Percentiles rank a stretch among this genome's conserved stretches.
These are phyloP conservation scores for Ceriops tagal DNA, from an alignment of 345 rosid species.

Conservation along the genomic window DNA sequence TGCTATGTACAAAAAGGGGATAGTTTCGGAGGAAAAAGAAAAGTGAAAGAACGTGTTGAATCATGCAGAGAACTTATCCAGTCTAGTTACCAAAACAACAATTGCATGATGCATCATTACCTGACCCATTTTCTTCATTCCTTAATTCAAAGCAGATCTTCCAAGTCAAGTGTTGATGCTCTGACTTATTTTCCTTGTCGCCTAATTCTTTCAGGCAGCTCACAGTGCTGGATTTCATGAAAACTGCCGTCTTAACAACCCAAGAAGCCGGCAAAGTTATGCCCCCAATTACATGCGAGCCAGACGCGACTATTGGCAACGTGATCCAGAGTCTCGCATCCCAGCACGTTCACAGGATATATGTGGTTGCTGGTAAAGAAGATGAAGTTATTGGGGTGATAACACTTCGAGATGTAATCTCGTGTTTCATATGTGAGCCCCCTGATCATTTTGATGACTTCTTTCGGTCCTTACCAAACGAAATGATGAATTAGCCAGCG, in stretches of 20 bases:
- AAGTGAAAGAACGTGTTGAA: neutral
- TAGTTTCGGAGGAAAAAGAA: neutral
- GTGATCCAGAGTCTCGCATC: conserved; percentile 71
- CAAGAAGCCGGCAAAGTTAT: conserved; percentile 40
- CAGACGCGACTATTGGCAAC: conserved; percentile 55
- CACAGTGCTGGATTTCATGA: conserved; percentile 56
- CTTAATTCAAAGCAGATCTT: neutral
- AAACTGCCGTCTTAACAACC: conserved; percentile 39
- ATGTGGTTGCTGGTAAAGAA: conserved; percentile 46
- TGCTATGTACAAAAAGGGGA: neutral
- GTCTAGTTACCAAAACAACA: too few species aligned
- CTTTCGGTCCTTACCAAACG: conserved; percentile 56
- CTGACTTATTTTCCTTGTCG: neutral
- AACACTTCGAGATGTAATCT: conserved; percentile 82
- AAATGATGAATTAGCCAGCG: conserved; percentile 45
- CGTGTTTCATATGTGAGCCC: conserved; percentile 83
- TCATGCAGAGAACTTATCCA: neutral
- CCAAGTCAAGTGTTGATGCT: neutral
- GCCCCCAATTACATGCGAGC: conserved; percentile 61
- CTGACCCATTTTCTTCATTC: conserved; percentile 1
- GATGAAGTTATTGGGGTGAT: conserved; percentile 71
- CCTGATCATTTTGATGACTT: conserved; percentile 56
- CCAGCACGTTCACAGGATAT: conserved; percentile 64
- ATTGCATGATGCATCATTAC: neutral
- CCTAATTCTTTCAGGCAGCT: conserved; percentile 46